A percentile compares a stretch with the other conserved stretches of the same genome.
phyloP scores from a whole-genome alignment of 2,329 filamentous ascomycete species.

The Pseudocercospora pini-densiflorae region DNA sequence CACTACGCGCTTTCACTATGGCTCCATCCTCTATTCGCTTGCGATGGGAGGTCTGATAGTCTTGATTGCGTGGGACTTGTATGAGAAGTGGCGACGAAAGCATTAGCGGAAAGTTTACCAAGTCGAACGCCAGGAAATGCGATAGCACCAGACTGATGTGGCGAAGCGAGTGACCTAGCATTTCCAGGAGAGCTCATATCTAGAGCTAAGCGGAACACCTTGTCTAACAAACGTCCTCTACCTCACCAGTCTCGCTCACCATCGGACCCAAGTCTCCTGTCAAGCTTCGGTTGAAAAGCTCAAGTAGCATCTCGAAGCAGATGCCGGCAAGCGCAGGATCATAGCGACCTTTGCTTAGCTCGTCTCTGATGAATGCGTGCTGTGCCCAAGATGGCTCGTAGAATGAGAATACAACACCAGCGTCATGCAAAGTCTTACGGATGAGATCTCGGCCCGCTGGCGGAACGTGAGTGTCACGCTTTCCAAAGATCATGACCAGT shows the following conservation, averaged over 20 bases:
- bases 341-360: slow-evolving; percentile 87
- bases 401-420: slow-evolving; percentile 75
- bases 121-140: no score
- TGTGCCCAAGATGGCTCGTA: slow-evolving; percentile 94
- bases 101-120: background rate
- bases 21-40: background rate
- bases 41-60: background rate
- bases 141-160: background rate
- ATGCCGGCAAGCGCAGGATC: slow-evolving; percentile 85
- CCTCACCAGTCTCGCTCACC: slow-evolving; percentile 55
- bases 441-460: slow-evolving; percentile 82
- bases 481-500: slow-evolving; percentile 86
- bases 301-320: slow-evolving; percentile 88
- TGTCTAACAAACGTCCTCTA: slow-evolving; percentile 46
- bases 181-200: background rate
- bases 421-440: slow-evolving; percentile 77
- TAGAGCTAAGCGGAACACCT: no score
- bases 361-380: slow-evolving; percentile 92
- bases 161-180: background rate
- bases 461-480: slow-evolving; percentile 88
- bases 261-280: slow-evolving; percentile 76
- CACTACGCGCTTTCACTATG: background rate
- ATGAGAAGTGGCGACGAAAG: background rate
- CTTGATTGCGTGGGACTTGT: background rate
- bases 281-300: slow-evolving; percentile 79